Evolutionary conservation across 2,329 filamentous ascomycete genomes (phyloP).

Genomic region (Penicillium hordei): DNA sequence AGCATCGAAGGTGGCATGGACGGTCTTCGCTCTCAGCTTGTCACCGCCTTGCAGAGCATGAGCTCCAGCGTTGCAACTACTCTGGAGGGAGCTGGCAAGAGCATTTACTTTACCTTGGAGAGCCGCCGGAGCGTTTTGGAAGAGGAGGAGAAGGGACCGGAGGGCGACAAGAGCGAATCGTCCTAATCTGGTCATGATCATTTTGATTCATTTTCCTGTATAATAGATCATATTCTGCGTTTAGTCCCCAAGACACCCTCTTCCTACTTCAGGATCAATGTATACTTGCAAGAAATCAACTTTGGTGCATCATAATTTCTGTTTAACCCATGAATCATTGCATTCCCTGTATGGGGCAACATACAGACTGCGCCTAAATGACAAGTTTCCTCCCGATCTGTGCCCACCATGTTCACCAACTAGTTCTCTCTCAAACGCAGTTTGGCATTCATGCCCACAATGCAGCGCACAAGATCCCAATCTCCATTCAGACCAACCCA

Average conservation of each 20-base stretch:
- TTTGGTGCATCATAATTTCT: slow-evolving; percentile 3
- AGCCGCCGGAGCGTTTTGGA: slow-evolving; percentile 77
- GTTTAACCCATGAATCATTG: background rate
- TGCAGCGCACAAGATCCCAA: slow-evolving; percentile 84
- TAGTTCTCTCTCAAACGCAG: slow-evolving; percentile 41
- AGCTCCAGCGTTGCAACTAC: slow-evolving; percentile 73
- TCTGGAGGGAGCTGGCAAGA: slow-evolving; percentile 78
- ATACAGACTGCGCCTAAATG: background rate
- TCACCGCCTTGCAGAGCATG: slow-evolving; percentile 75
- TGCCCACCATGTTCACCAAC: background rate
- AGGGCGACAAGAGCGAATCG: slow-evolving; percentile 37
- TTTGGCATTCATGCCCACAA: slow-evolving; percentile 86
- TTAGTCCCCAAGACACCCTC: slow-evolving; percentile 19
- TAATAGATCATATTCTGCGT: slow-evolving; percentile 36
- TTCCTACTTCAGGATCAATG: slow-evolving; percentile 21
- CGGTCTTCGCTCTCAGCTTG: slow-evolving; percentile 76
- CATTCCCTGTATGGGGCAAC: background rate
- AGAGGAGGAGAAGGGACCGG: slow-evolving; percentile 56
- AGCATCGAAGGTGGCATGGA: slow-evolving; percentile 79
- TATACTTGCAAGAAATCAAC: slow-evolving; percentile 24
- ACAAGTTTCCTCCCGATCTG: background rate
- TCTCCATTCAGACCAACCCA: slow-evolving; percentile 85
- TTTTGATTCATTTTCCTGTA: slow-evolving; percentile 31
- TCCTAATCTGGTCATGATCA: slow-evolving; percentile 22
- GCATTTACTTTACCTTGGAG: slow-evolving; percentile 85